Evolutionary conservation across 352 stramenopile genomes (phyloP).

Genomic region (Thraustochytrium striatum): DNA sequence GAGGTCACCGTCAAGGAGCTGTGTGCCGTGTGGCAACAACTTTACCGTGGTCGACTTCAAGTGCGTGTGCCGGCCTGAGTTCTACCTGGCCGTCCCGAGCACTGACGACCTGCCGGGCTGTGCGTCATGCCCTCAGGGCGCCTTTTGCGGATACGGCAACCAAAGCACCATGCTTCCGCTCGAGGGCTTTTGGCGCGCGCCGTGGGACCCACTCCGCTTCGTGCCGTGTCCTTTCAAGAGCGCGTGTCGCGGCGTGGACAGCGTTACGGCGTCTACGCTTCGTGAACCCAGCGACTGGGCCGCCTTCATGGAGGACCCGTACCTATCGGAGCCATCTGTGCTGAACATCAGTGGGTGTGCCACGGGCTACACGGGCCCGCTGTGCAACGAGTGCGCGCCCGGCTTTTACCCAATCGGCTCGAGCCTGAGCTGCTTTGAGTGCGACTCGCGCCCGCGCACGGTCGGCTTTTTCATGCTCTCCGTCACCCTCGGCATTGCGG

Average conservation of each 20-base stretch:
- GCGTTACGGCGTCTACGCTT: slow-evolving; percentile 13
- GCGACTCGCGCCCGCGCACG: slow-evolving; percentile 11
- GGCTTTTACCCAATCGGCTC: slow-evolving; percentile 27
- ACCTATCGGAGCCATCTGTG: neutral
- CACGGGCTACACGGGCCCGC: neutral
- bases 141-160: slow-evolving; percentile 39
- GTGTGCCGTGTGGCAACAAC: slow-evolving; percentile 28
- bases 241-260: neutral
- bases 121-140: neutral
- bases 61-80: slow-evolving; percentile 40
- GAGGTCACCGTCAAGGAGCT: neutral
- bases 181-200: slow-evolving; percentile 11
- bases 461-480: slow-evolving; percentile 34
- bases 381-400: slow-evolving; percentile 44
- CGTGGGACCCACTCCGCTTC: slow-evolving; percentile 25
- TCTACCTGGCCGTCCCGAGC: neutral
- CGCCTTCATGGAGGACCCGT: neutral
- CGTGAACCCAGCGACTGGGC: slow-evolving; percentile 1
- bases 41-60: slow-evolving; percentile 37
- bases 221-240: neutral
- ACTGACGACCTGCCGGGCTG: neutral
- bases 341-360: slow-evolving; percentile 35
- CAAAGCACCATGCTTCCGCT: slow-evolving; percentile 8
- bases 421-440: neutral
- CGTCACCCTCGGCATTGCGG: neutral